Evolutionary conservation across 495 filamentous ascomycete genomes (phyloP).

Genomic region (Penicillium diatomitis): DNA sequence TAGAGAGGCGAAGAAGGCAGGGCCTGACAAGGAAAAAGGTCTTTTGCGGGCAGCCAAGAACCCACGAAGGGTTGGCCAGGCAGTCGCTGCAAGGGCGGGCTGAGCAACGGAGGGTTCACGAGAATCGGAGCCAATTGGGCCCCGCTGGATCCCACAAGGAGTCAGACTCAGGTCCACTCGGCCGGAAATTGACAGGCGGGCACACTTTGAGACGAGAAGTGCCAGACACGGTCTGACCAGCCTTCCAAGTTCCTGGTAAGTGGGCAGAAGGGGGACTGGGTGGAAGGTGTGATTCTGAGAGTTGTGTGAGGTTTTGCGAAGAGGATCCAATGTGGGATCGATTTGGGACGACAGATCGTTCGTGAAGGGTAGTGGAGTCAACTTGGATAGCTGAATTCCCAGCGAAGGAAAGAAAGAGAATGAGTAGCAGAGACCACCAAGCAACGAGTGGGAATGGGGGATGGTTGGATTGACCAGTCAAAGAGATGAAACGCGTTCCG

Average conservation of each 20-base stretch:
- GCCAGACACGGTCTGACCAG: neutral
- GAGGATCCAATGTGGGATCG: too few species aligned
- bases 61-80: slow-evolving; percentile 4
- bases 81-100: slow-evolving; percentile 21
- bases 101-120: slow-evolving; percentile 10
- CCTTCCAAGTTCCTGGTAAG: neutral
- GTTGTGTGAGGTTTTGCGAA: too few species aligned
- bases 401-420: too few species aligned
- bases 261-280: too few species aligned
- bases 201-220: neutral
- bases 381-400: too few species aligned
- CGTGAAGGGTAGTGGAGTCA: too few species aligned
- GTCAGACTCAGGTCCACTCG: slow-evolving; percentile 13
- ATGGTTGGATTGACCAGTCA: too few species aligned
- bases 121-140: slow-evolving; percentile 14
- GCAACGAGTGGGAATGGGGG: too few species aligned
- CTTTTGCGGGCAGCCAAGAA: slow-evolving; percentile 2
- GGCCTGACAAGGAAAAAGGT: neutral
- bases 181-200: neutral
- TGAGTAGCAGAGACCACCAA: too few species aligned
- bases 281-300: too few species aligned
- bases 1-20: slow-evolving; percentile 5
- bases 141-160: slow-evolving; percentile 3
- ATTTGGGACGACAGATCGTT: too few species aligned
- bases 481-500: too few species aligned